Evolutionary conservation across 352 stramenopile genomes (phyloP).

Genomic region (Pythium periplocum): DNA sequence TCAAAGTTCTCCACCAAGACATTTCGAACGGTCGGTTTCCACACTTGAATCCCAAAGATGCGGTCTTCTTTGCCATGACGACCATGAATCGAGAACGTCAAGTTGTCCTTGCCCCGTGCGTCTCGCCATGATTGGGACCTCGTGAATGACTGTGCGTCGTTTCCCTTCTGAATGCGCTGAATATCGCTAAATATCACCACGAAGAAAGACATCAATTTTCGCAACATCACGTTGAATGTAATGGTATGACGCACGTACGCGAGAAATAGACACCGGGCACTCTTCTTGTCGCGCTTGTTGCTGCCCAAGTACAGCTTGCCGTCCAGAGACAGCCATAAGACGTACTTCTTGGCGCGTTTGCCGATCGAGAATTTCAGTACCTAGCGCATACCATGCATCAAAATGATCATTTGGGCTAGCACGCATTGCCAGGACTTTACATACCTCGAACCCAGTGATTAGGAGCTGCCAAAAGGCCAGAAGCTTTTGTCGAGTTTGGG

Average conservation of each 20-base stretch:
- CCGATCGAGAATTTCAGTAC: constrained; percentile 43
- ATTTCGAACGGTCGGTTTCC: constrained; percentile 37
- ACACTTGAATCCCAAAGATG: constrained; percentile 45
- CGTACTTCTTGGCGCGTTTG: constrained; percentile 36
- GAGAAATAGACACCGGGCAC: constrained; percentile 34
- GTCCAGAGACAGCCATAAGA: constrained; percentile 44
- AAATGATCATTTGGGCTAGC: too few species aligned
- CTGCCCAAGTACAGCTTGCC: constrained; percentile 36
- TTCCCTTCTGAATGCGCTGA: constrained; percentile 35
- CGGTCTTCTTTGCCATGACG: constrained; percentile 28
- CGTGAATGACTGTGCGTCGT: constrained; percentile 37
- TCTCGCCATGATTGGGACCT: constrained; percentile 51
- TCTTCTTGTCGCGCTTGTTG: constrained; percentile 39
- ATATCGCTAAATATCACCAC: constrained; percentile 25
- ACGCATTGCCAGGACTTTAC: too few species aligned
- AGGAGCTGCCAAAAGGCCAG: constrained; percentile 55
- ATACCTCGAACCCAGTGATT: constrained; percentile 46
- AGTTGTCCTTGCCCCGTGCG: constrained; percentile 31
- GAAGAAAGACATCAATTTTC: neutral
- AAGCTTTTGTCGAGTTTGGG: constrained; percentile 28
- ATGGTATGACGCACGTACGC: constrained; percentile 20
- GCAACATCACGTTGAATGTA: neutral
- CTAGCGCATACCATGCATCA: constrained; percentile 1
- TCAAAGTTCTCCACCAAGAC: constrained; percentile 44
- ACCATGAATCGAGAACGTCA: constrained; percentile 42